Percentiles rank a stretch among this genome's conserved stretches.
Evolutionary conservation across 1,284 basidiomycete genomes (phyloP).

Genomic region (Papiliotrema fonsecae): DNA sequence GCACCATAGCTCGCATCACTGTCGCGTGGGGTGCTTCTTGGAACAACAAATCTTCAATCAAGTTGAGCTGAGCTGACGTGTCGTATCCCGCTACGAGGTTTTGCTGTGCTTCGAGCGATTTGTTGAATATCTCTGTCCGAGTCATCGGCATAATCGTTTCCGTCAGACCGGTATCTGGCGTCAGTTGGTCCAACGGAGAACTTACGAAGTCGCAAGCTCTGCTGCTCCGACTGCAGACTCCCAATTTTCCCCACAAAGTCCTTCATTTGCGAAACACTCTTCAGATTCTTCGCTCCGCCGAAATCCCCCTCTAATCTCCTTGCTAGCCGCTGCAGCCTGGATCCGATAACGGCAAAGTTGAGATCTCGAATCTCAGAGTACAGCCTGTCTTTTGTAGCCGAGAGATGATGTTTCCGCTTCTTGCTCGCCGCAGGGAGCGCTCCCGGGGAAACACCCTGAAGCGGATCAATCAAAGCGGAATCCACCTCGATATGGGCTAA

Average conservation of each 20-base stretch:
- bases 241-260: conserved; percentile 94
- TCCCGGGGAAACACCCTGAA: too few species aligned
- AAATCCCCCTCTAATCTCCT: conserved; percentile 85
- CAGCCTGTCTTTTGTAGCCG: conserved; percentile 72
- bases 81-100: conserved; percentile 91
- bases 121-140: conserved; percentile 83
- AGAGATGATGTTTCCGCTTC: conserved; percentile 81
- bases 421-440: conserved; percentile 51
- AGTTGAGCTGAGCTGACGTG: conserved; percentile 64
- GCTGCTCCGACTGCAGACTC: conserved; percentile 85
- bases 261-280: conserved; percentile 84
- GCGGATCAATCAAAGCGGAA: conserved; percentile 62
- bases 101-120: conserved; percentile 90
- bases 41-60: conserved; percentile 81
- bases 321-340: conserved; percentile 74
- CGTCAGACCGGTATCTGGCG: conserved; percentile 82
- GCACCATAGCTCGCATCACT: conserved; percentile 74
- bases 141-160: conserved; percentile 83
- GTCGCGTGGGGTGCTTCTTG: conserved; percentile 73
- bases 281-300: conserved; percentile 49
- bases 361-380: conserved; percentile 79
- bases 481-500: conserved; percentile 88
- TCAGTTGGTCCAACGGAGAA: conserved; percentile 11
- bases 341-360: conserved; percentile 91
- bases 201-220: conserved; percentile 79